Evolutionary conservation across 2,329 filamentous ascomycete species (phyloP), one percentile per base, ranked within the genome.

Genomic region (Colletotrichum coccodes): DNA sequence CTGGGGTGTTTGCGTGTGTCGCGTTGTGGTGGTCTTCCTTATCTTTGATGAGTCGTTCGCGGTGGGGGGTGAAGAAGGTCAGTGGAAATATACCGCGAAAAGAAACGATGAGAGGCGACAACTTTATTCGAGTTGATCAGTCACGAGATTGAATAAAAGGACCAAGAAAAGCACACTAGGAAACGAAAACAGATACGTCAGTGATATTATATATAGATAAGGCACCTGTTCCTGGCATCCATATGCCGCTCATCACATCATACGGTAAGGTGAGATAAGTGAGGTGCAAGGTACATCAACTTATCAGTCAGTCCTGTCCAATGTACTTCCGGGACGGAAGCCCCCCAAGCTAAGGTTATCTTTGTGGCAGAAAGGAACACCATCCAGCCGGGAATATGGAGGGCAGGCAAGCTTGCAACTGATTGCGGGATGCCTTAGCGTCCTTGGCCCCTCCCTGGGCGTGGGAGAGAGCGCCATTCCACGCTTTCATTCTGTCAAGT

Each of bases 141-240:
- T 65, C 54, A 42, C 40, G 52, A 60, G 54, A 57, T 58, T 21
- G 38, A 49, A 38, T 21, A 4, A 49, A 42, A 16, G 28, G 11
- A 34, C 8, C 26, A 53, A 18, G 30, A 23, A 32, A 36, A 36
- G 1, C 6, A 2, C 49, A 26, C 14, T n/a, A n/a, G n/a, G n/a
- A 34, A 28, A 57, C 11, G 56, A 50, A 54, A 66, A 56, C 66
- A 60, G 54, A 36, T 66, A 66, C 61, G 66, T 66, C 66, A 69
- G 66, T 60, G 38, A 26, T 57, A 46, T 60, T 54, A 65, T 68
- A 56, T 60, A 65, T 56, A 65, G 66, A 69, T 69, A 69, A 69
- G 60, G 42, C 40, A 38, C 46, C 54, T 42, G 66, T 68, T 65
- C 61, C 61, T 65, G 54, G 56, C 54, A 65, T 54, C 44, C 30